Percentiles rank a stretch among this genome's conserved stretches.
These are phyloP conservation scores for Sugiyamaella xylanicola DNA, from an alignment of 1,139 yeast species.

Conservation along the genomic window DNA sequence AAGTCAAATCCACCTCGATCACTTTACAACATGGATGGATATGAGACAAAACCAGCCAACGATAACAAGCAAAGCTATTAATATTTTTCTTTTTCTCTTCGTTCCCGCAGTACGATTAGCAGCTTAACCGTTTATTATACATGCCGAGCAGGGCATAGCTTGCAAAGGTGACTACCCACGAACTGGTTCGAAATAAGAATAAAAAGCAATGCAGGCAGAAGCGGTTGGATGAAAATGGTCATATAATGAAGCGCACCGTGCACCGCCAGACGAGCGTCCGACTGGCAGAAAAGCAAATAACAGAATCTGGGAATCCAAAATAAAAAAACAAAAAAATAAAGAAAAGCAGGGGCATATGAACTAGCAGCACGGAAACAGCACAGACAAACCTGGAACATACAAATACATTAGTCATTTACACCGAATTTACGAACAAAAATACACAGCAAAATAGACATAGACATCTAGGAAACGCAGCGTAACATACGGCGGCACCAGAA, in stretches of 20 bases:
- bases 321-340: too few relatives aligned
- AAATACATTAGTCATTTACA: too few relatives aligned
- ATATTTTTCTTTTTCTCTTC: not conserved
- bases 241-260: not conserved
- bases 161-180: not conserved
- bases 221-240: not conserved
- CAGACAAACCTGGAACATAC: too few relatives aligned
- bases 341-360: too few relatives aligned
- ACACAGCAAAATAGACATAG: too few relatives aligned
- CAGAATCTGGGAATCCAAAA: too few relatives aligned
- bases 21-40: not conserved
- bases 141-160: constrained; percentile 1
- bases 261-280: too few relatives aligned
- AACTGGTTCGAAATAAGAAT: not conserved
- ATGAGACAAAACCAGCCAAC: not conserved
- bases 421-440: too few relatives aligned
- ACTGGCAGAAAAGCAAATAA: too few relatives aligned
- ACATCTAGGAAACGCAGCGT: too few relatives aligned
- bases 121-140: not conserved
- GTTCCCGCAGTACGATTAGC: not conserved
- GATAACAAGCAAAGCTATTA: not conserved
- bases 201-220: not conserved
- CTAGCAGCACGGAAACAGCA: too few relatives aligned
- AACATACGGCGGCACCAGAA: too few relatives aligned
- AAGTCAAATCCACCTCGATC: not conserved